Evolutionary conservation across 108 stramenopile genomes (phyloP).

Genomic region (Phaeodactylum tricornutum): DNA sequence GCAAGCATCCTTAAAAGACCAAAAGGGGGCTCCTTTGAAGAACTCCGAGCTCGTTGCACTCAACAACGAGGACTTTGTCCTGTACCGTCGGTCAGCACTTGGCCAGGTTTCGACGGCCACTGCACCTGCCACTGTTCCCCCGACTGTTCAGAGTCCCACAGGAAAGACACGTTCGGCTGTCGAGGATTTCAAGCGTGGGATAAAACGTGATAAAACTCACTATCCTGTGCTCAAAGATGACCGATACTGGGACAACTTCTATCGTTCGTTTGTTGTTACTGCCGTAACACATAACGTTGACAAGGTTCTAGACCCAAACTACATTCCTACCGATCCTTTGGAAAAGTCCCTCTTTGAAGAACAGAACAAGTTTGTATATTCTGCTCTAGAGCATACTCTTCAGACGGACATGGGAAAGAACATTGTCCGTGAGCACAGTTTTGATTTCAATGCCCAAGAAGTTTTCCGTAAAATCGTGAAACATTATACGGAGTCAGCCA

Average conservation of each 20-base stretch:
- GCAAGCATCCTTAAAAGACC: no score
- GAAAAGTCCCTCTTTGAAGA: conserved; percentile 1
- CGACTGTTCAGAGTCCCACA: no score
- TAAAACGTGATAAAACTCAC: conserved; percentile 12
- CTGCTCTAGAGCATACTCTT: background rate
- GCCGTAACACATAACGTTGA: conserved; percentile 1
- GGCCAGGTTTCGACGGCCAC: no score
- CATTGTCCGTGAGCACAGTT: conserved; percentile 5
- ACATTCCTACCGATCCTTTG: conserved; percentile 3
- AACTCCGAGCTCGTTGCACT: no score
- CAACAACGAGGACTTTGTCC: no score
- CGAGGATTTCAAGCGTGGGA: conserved; percentile 12
- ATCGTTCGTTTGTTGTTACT: background rate
- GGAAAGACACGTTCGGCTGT: no score
- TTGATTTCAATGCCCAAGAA: conserved; percentile 8
- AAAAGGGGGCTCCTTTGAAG: no score
- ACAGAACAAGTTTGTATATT: conserved; percentile 4
- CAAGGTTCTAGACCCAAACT: conserved; percentile 6
- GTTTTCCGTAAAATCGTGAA: conserved; percentile 3
- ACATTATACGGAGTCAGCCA: conserved; percentile 2
- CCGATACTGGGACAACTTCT: conserved; percentile 4
- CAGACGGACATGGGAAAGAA: conserved; percentile 3
- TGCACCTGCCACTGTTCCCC: no score
- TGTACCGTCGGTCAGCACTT: no score
- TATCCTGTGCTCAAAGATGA: conserved; percentile 14